Base-by-base conservation (phyloP, 176 grass and related monocot species). In the Saccharum spontaneum region DNA sequence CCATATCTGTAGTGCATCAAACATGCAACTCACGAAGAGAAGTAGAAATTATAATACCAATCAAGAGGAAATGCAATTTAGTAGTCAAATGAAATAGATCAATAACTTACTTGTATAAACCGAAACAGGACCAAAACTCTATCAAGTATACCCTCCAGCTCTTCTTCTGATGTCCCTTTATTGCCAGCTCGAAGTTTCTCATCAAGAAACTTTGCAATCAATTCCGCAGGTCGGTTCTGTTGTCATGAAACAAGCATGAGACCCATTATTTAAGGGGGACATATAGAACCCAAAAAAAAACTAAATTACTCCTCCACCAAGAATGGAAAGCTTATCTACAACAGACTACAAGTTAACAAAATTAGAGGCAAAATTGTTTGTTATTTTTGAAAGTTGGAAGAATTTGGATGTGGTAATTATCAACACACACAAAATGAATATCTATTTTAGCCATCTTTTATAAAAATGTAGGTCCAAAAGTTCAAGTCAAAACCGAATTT, bases 81-180 rank as follows among this genome's bases (percentile, higher is more conserved):
- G 31, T 66, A 4, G 36, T 52, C 26, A 44, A 59, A 76, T 44
- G 3, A 62, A 93, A 79, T 61, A 46, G 17, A 22, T 79, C 50
- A 75, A 62, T 73, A 45, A 80, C 91, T 94, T 96, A 99, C 97
- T 90, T 99, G 97, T 78, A 97, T 99, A 87, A 92, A 99, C 81
- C 97, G 91, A 81, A 99, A 99, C 77, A 99, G 73, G 71, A 99
- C 97, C 88, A 99, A 91, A 91, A 99, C 91, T 96, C 84, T 99
- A 64, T 99, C 97, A 4, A 99, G 90, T 80, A 88, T 99, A 70
- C 91, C 90, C 86, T 99, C 97, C 89, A 99, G 90, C 90, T 99
- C 97, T 90, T 99, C 97, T 92, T 99, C 97, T 40, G 97, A 99
- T 59, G 91, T 99, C 77, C 94, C 97, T 92, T 99, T 99, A 87